phyloP scores from a whole-genome alignment of 768 basidiomycete genomes.

The Tricholoma sp. region DNA sequence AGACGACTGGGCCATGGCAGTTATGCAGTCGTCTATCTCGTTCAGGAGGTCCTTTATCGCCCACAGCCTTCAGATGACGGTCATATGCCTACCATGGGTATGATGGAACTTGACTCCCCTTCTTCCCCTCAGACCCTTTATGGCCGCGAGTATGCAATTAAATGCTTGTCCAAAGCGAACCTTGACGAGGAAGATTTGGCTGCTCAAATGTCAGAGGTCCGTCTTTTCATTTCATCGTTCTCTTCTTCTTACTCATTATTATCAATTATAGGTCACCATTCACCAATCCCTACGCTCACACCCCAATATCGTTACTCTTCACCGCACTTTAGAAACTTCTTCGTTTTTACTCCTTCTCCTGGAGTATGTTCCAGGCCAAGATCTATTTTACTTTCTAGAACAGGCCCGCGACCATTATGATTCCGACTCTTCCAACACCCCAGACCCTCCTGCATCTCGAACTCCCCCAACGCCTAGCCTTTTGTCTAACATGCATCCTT shows the following conservation, averaged over 20 bases:
- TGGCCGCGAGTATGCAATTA: conserved; percentile 88
- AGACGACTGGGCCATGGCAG: conserved; percentile 82
- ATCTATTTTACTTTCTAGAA: conserved; percentile 97
- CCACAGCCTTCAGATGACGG: conserved; percentile 46
- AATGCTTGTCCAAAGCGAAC: conserved; percentile 92
- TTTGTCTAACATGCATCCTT: conserved; percentile 74
- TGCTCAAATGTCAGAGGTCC: conserved; percentile 87
- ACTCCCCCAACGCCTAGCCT: conserved; percentile 94
- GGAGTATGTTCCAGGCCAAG: conserved; percentile 95
- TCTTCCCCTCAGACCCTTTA: conserved; percentile 38
- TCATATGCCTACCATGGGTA: conserved; percentile 51
- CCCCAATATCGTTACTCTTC: conserved; percentile 91
- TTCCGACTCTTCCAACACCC: conserved; percentile 34
- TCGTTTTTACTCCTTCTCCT: conserved; percentile 89
- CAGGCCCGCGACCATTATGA: conserved; percentile 88
- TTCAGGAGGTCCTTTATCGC: conserved; percentile 61
- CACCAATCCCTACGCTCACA: conserved; percentile 90
- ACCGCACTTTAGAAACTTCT: conserved; percentile 88
- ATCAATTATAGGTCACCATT: conserved; percentile 65
- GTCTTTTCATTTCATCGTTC: conserved; percentile 12
- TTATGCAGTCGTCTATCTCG: conserved; percentile 93
- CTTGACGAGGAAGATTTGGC: conserved; percentile 82
- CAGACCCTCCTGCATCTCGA: conserved; percentile 41
- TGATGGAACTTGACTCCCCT: conserved; percentile 47
- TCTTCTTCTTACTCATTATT: conserved; percentile 2